phyloP scores from a whole-genome alignment of 2,329 filamentous ascomycete species.

The Monosporascus ibericus region DNA sequence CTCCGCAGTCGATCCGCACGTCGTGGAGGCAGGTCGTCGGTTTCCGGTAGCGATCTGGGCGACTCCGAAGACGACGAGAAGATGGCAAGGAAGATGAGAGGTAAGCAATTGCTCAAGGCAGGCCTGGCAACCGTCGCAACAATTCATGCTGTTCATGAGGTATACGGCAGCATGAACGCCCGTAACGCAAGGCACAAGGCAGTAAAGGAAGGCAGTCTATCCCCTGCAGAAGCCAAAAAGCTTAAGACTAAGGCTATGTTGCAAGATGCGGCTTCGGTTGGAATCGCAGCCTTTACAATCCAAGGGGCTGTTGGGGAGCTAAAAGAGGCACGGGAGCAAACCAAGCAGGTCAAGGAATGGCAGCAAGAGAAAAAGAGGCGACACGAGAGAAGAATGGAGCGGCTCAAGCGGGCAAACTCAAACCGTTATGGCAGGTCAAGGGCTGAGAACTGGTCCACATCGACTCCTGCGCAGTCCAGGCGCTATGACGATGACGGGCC shows the following conservation, averaged over 20 bases:
- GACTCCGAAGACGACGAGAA: conserved; percentile 53
- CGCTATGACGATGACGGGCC: conserved; percentile 38
- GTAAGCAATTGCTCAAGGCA: conserved; percentile 54
- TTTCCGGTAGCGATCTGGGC: conserved; percentile 49
- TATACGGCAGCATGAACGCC: conserved; percentile 55
- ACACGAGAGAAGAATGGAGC: conserved; percentile 41
- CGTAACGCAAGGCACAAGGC: conserved; percentile 46
- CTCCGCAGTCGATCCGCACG: conserved; percentile 31
- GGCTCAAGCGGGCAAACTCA: conserved; percentile 21
- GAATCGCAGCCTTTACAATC: conserved; percentile 52
- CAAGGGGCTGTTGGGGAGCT: conserved; percentile 50
- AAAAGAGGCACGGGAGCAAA: conserved; percentile 47
- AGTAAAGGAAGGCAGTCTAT: conserved; percentile 47
- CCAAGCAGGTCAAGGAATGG: conserved; percentile 43
- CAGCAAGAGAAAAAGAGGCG: conserved; percentile 42
- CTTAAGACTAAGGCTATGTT: conserved; percentile 51
- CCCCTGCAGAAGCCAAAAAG: conserved; percentile 45
- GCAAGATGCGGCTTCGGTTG: conserved; percentile 53
- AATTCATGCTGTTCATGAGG: conserved; percentile 53
- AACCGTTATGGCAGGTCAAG: conserved; percentile 31
- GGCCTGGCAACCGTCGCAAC: conserved; percentile 53
- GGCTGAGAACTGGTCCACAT: conserved; percentile 38
- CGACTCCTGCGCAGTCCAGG: conserved; percentile 32
- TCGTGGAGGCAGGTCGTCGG: conserved; percentile 38
- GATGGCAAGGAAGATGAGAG: conserved; percentile 50